These are phyloP conservation scores for Syzygium aqueum DNA, from an alignment of 345 rosid genomes.

Conservation along the genomic window DNA sequence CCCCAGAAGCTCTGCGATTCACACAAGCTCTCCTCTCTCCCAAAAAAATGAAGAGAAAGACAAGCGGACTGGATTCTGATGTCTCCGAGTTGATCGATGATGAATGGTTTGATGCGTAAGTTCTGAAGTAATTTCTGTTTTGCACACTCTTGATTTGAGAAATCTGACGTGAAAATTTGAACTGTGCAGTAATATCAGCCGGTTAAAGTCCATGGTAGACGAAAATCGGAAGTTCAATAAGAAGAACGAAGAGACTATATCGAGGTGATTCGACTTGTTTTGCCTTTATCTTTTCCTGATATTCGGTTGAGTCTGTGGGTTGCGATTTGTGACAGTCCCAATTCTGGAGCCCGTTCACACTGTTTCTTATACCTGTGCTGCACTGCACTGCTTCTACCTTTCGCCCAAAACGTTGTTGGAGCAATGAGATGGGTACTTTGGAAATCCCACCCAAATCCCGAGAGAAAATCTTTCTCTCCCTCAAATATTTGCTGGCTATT, in stretches of 20 bases:
- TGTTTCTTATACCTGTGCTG: not conserved
- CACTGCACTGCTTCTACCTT: too few relatives aligned
- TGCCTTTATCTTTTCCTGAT: not conserved
- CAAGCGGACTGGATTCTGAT: not conserved
- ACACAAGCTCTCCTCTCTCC: too few relatives aligned
- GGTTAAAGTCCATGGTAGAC: not conserved
- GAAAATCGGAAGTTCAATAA: not conserved
- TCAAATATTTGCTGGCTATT: constrained; percentile 16
- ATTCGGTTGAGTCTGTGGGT: not conserved
- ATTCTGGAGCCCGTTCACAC: not conserved
- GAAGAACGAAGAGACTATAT: not conserved
- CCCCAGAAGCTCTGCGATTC: too few relatives aligned
- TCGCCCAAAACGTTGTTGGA: not conserved
- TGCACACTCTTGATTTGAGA: not conserved
- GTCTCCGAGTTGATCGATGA: not conserved
- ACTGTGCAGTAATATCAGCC: not conserved
- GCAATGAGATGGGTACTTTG: not conserved
- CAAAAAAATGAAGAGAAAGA: not conserved
- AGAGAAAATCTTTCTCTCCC: constrained; percentile 36
- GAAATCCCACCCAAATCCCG: constrained; percentile 42
- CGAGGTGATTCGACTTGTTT: not conserved
- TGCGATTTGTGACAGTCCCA: not conserved
- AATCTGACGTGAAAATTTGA: not conserved
- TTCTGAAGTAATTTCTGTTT: not conserved
- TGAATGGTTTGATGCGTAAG: not conserved